phyloP scores from a whole-genome alignment of 139 green algal genomes.

The Closterium sp. region DNA sequence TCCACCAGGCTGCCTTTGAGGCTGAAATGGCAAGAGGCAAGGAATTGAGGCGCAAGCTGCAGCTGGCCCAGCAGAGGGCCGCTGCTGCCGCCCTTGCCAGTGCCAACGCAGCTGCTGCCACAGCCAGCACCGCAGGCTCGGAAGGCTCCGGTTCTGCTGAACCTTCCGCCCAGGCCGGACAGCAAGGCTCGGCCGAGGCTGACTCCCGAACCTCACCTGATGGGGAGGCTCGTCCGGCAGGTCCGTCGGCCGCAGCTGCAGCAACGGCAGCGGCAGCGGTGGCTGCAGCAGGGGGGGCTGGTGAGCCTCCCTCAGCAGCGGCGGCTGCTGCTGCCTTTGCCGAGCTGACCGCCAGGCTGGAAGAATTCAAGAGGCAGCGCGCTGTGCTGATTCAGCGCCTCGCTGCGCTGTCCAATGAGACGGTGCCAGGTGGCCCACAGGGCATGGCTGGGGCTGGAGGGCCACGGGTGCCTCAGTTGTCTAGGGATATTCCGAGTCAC shows the following conservation, averaged over 20 bases:
- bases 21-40: constrained; percentile 3
- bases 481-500: background rate
- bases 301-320: background rate
- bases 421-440: background rate
- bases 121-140: background rate
- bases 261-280: background rate
- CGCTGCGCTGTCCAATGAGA: background rate
- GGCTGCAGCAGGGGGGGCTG: background rate
- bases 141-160: background rate
- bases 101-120: background rate
- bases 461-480: background rate
- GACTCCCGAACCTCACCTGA: background rate
- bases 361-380: background rate
- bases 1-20: background rate
- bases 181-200: background rate
- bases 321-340: background rate
- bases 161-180: background rate
- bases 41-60: constrained; percentile 3
- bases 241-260: background rate
- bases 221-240: background rate
- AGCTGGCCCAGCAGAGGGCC: background rate
- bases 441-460: background rate
- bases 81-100: background rate
- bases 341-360: background rate
- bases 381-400: constrained; percentile 4